phyloP scores from a whole-genome alignment of 805 yeast genomes.

The Ogataea nitratoaversa region DNA sequence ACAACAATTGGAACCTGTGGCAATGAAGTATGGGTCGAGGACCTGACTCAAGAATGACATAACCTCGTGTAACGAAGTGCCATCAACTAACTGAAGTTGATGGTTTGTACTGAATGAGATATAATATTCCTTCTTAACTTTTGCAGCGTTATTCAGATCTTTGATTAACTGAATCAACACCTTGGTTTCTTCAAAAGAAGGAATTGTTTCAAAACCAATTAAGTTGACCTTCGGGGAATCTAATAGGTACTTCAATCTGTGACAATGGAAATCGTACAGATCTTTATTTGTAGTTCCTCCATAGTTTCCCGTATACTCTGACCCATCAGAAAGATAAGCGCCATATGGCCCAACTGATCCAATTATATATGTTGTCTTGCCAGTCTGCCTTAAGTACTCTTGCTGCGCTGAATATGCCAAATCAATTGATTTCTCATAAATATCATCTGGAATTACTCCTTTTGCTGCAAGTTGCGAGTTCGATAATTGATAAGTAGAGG shows the following conservation, averaged over 20 bases:
- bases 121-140: conserved; percentile 17
- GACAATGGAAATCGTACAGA: conserved; percentile 48
- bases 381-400: conserved; percentile 11
- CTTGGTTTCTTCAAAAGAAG: conserved; percentile 53
- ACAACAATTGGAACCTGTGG: conserved; percentile 70
- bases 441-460: conserved; percentile 14
- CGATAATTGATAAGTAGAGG: conserved; percentile 62
- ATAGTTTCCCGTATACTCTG: conserved; percentile 73
- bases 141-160: conserved; percentile 13
- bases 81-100: conserved; percentile 42
- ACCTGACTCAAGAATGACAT: conserved; percentile 20
- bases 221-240: conserved; percentile 44
- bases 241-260: conserved; percentile 38
- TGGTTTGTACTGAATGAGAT: conserved; percentile 39
- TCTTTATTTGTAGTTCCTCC: conserved; percentile 34
- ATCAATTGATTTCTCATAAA: conserved; percentile 22
- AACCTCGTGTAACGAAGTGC: conserved; percentile 37
- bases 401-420: conserved; percentile 21
- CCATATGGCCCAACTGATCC: conserved; percentile 82
- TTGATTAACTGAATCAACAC: conserved; percentile 42
- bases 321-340: conserved; percentile 60
- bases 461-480: conserved; percentile 34
- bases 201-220: conserved; percentile 70
- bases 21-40: conserved; percentile 28
- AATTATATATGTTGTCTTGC: conserved; percentile 32